Conservation (phyloP, 768 basidiomycete species). For the Candolleomyces eurysporus region DNA sequence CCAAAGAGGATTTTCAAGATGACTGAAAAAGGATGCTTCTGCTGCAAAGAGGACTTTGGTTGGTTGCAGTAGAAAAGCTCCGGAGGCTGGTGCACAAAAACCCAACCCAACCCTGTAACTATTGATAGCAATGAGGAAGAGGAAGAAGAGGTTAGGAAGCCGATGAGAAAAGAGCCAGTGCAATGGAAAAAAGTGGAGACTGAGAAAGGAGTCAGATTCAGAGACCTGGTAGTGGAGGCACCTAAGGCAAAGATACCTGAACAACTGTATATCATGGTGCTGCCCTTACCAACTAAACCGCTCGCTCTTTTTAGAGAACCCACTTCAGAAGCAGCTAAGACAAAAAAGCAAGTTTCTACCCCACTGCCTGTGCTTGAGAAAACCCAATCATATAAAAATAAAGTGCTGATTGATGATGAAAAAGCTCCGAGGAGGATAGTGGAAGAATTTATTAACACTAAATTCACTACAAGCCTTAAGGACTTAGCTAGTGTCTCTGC, state of each 20-base stretch:
- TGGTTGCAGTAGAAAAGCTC: neutral
- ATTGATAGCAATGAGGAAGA: neutral
- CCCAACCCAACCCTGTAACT: neutral
- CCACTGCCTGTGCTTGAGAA: neutral
- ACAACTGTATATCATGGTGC: constrained; percentile 1
- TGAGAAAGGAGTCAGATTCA: neutral
- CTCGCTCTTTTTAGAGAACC: neutral
- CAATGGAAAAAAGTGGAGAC: neutral
- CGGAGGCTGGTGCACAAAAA: neutral
- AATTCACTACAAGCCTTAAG: neutral
- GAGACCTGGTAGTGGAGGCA: neutral
- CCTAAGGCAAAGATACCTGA: neutral
- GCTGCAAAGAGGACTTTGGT: neutral
- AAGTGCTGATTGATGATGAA: neutral
- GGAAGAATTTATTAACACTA: neutral
- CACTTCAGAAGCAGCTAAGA: neutral
- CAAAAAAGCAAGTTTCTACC: neutral
- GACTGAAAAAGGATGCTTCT: constrained; percentile 3
- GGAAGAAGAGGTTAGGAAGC: neutral
- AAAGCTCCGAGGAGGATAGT: neutral
- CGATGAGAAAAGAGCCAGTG: neutral
- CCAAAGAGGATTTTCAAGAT: constrained; percentile 2
- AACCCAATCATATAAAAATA: neutral
- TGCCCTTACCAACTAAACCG: neutral
- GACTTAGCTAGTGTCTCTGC: neutral